These are phyloP conservation scores for Tillandsia fasciculata DNA, from an alignment of 176 grass and related monocot genomes.

Conservation along the genomic window DNA sequence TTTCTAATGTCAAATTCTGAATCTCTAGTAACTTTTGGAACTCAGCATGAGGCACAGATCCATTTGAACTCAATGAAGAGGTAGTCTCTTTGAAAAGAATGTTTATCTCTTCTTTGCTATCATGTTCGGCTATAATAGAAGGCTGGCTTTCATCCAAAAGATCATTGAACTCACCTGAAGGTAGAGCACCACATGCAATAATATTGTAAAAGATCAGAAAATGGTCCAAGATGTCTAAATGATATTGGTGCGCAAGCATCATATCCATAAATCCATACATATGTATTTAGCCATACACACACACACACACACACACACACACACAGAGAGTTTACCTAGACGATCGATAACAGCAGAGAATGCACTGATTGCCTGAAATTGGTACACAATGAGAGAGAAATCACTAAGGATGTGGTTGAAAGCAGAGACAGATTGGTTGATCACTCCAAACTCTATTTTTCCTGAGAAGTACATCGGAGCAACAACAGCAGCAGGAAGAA, in stretches of 20 bases:
- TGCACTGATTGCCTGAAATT: constrained; percentile 96
- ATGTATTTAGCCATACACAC: no score
- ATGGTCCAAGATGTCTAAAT: not conserved
- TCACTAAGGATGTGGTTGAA: constrained; percentile 97
- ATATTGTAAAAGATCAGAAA: not conserved
- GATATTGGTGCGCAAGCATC: no score
- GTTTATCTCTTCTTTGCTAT: constrained; percentile 47
- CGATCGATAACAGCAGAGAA: constrained; percentile 97
- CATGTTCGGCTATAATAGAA: constrained; percentile 21
- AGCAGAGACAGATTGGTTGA: constrained; percentile 97
- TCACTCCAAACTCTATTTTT: constrained; percentile 98
- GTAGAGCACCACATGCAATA: not conserved
- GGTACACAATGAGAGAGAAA: constrained; percentile 95
- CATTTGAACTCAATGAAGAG: constrained; percentile 48
- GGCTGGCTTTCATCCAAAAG: constrained; percentile 55
- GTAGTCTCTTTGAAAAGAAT: constrained; percentile 48
- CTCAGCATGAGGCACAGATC: constrained; percentile 37
- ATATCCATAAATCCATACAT: no score
- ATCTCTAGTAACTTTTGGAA: constrained; percentile 53
- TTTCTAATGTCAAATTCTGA: constrained; percentile 73
- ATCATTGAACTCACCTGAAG: constrained; percentile 84
- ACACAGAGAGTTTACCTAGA: constrained; percentile 39
- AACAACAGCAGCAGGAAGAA: constrained; percentile 91
- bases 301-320: no score
- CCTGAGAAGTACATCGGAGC: constrained; percentile 94